A percentile compares a stretch with the other conserved stretches of the same genome.
Evolutionary conservation across 495 filamentous ascomycete genomes (phyloP).

Genomic region (Trichoderma parareesei): DNA sequence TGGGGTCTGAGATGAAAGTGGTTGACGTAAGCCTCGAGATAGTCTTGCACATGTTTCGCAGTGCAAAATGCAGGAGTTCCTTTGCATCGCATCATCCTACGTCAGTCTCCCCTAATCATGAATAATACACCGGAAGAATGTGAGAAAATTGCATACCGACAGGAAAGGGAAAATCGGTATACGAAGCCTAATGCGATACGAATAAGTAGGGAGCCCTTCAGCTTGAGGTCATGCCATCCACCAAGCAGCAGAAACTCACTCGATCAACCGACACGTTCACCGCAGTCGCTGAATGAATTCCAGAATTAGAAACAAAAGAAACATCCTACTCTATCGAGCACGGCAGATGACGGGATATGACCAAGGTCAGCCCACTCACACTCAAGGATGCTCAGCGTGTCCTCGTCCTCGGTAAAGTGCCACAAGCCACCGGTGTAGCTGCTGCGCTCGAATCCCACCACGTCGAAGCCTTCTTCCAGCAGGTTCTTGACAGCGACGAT

Average conservation of each 20-base stretch:
- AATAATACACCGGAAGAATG: background rate
- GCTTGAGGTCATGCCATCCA: background rate
- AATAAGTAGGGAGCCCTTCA: background rate
- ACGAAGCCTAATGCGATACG: slow-evolving; percentile 1
- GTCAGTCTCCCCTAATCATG: background rate
- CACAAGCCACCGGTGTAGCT: slow-evolving; percentile 16
- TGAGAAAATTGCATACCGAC: slow-evolving; percentile 14
- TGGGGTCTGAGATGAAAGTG: slow-evolving; percentile 23
- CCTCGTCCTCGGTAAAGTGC: slow-evolving; percentile 11
- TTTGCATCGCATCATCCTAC: slow-evolving; percentile 16
- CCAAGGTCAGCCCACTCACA: background rate
- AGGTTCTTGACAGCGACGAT: slow-evolving; percentile 17
- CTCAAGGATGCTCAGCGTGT: background rate
- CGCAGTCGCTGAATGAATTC: background rate
- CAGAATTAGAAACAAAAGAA: background rate
- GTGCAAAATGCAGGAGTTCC: slow-evolving; percentile 8
- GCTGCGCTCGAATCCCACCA: slow-evolving; percentile 16
- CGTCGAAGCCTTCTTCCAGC: slow-evolving; percentile 16
- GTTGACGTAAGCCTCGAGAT: slow-evolving; percentile 21
- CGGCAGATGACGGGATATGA: background rate
- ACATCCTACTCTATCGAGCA: background rate
- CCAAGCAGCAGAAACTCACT: background rate
- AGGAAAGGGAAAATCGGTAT: slow-evolving; percentile 26
- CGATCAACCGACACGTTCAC: background rate
- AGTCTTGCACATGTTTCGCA: slow-evolving; percentile 17